Evolutionary conservation across 495 filamentous ascomycete genomes (phyloP), one percentile per base, ranked within the genome.

Genomic region (Podospora australis): DNA sequence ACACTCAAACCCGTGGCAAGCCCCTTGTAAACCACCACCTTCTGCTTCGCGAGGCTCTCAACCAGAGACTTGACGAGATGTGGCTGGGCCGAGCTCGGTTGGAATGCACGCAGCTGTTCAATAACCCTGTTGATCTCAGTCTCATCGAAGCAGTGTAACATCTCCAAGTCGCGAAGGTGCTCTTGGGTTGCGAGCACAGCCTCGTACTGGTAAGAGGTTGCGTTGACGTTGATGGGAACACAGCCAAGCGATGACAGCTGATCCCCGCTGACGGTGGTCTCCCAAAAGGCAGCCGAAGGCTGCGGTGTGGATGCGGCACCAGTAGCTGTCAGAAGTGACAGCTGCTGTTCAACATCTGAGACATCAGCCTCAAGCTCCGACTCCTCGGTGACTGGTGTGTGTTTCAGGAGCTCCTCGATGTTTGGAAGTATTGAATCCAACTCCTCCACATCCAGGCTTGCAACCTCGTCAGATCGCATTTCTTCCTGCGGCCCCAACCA

Each of bases 1-100:
- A 63, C 14, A n/a, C 36, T 51, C 17, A 64, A 64, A 2, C 58
- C 60, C 1, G 58, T 52, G 4, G 25, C 58, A 0, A 63, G 55
- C 3, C 60, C 60, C 32, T 54, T 53, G 46, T 49, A 58, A 4
- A 63, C 44, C 4, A 36, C 6, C 1, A 63, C 41, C 0, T 25
- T 49, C n/a, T 49, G 49, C 6, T 45, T 17, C 5, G 28, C 16
- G 9, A 63, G 52, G 9, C 58, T 55, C 2, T 59, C 30, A 6
- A 55, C 29, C 6, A 63, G 52, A 3, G 42, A 22, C n/a, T 25
- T 29, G 4, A 61, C 16, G 13, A 57, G 40, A 22, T 44, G 17
- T 4, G 41, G 50, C 10, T 56, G 45, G 1, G 38, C 28, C 2
- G 49, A 45, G 2, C 21, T 44, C n/a, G 29, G 20, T 38, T 53